A percentile compares a stretch with the other conserved stretches of the same genome.
Evolutionary conservation across 176 grass and related monocot genomes (phyloP).

Genomic region (Phoenix roebelenii): DNA sequence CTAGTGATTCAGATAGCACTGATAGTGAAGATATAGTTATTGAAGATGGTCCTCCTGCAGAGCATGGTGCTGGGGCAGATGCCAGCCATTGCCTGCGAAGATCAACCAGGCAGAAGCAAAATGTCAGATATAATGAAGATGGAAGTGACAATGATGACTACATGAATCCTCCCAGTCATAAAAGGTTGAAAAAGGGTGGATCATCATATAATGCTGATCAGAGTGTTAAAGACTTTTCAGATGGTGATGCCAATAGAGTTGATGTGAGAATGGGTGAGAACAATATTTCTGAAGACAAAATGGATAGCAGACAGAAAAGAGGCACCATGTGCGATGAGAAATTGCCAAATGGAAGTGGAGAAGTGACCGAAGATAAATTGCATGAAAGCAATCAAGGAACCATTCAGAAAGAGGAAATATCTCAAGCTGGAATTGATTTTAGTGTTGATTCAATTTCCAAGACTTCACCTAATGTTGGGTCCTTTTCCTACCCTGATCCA

Average conservation of each 20-base stretch:
- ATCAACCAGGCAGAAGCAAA: slow-evolving; percentile 58
- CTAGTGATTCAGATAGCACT: slow-evolving; percentile 37
- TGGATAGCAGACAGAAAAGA: slow-evolving; percentile 5
- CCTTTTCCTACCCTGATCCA: slow-evolving; percentile 38
- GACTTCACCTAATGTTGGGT: slow-evolving; percentile 5
- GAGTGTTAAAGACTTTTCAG: slow-evolving; percentile 11
- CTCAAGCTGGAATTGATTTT: slow-evolving; percentile 9
- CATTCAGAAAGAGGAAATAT: slow-evolving; percentile 22
- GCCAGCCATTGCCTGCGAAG: slow-evolving; percentile 29
- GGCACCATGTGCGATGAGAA: slow-evolving; percentile 10
- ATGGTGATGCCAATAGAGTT: slow-evolving; percentile 12
- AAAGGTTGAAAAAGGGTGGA: slow-evolving; percentile 30
- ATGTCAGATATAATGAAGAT: slow-evolving; percentile 62
- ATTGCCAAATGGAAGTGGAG: slow-evolving; percentile 16
- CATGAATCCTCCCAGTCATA: slow-evolving; percentile 17
- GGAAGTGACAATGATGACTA: slow-evolving; percentile 9
- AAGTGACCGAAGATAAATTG: slow-evolving; percentile 1
- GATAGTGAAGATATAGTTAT: slow-evolving; percentile 31
- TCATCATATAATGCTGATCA: slow-evolving; percentile 12
- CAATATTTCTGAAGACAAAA: slow-evolving; percentile 19
- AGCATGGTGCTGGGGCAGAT: slow-evolving; percentile 11
- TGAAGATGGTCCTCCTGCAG: slow-evolving; percentile 18
- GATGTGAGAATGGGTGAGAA: slow-evolving; percentile 10
- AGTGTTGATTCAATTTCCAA: no score
- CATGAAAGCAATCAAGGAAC: slow-evolving; percentile 4